Base-by-base conservation (phyloP, 345 rosid species). In the Citrus trifoliata region DNA sequence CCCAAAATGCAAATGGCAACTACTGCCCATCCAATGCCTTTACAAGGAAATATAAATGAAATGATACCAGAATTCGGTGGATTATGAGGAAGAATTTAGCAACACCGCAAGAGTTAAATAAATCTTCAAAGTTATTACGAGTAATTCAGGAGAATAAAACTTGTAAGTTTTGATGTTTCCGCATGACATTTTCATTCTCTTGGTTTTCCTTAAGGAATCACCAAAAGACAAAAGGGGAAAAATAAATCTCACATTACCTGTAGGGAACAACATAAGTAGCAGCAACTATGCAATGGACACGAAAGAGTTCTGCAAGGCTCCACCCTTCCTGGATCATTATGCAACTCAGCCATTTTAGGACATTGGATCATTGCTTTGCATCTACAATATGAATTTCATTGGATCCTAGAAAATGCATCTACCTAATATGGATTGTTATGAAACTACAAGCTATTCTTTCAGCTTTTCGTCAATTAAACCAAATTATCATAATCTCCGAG, bases 191-290 rank as follows among this genome's bases (percentile, higher is more conserved):
- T 24, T 19, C 59, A 48, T 51, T 70, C 13, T 70, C 37, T 25
- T 42, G 56, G 35, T 46, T 70, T 70, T 6, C 30, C 70, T 3
- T 32, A 18, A 2, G 73, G 60, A 21, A 70, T 6, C 10, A 70
- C 10, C 22, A 51, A 70, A 70, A 21, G 4, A 46, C 59, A 16
- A 70, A 42, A 48, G 22, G 35, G n/a, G 22, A 70, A 33, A 2
- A 67, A 42, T 14, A 48, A 74, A 22, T 59, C 48, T 80, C 75
- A 38, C 5, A n/a, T 79, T 83, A 95, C 98, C 98, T 92, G 72
- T 93, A 93, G 37, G 97, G 98, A 84, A 95, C 94, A 76, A 93
- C 92, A 86, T 95, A 95, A 68, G 98, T 98, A 82, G 98, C 95
- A 77, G 95, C 89, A 84, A 92, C 89, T 65, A 92, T 81, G 76